Percentiles rank a stretch among this genome's conserved stretches.
Evolutionary conservation across 140 eudicot genomes (phyloP).

Genomic region (Ambrosia hybrid): DNA sequence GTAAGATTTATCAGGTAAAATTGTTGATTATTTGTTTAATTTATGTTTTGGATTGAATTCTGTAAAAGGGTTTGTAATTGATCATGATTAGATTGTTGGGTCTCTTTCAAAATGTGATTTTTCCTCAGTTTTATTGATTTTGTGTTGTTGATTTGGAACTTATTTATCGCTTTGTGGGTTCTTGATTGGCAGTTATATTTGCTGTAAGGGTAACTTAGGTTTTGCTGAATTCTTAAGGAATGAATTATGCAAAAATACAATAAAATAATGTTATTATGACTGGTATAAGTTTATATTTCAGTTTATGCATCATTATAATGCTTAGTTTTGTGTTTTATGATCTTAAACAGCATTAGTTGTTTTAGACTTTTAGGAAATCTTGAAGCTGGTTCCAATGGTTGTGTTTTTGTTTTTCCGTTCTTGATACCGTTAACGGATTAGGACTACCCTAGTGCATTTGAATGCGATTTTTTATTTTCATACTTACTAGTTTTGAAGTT

Average conservation of each 20-base stretch:
- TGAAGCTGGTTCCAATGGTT: constrained; percentile 5
- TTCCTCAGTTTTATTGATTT: constrained; percentile 4
- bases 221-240: neutral
- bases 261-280: constrained; percentile 9
- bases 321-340: constrained; percentile 22
- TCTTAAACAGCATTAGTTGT: neutral
- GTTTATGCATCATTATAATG: constrained; percentile 3
- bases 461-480: neutral
- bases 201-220: neutral
- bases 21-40: neutral
- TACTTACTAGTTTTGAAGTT: neutral
- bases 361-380: constrained; percentile 1
- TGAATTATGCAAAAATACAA: neutral
- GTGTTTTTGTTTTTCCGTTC: neutral
- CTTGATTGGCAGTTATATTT: neutral
- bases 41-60: constrained; percentile 14
- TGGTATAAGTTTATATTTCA: neutral
- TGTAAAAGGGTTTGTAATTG: constrained; percentile 18
- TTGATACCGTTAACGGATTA: neutral
- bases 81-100: constrained; percentile 27
- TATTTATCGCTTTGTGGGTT: neutral
- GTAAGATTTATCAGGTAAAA: constrained; percentile 75
- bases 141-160: constrained; percentile 2
- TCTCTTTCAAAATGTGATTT: constrained; percentile 17
- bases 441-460: neutral